Evolutionary conservation across 768 basidiomycete species (phyloP).

Genomic region (Amanita muscaria): DNA sequence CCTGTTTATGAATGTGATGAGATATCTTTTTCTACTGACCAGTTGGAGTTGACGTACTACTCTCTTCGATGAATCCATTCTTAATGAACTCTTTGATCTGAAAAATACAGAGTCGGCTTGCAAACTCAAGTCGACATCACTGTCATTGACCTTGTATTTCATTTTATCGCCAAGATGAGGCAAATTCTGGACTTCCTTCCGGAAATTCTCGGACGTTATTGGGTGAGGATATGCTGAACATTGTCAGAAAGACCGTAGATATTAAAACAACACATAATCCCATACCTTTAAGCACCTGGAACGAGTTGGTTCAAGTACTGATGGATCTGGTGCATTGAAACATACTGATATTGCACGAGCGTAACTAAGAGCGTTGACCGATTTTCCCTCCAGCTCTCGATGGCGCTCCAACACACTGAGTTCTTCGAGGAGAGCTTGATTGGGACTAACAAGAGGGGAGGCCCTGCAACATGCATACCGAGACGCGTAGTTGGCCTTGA

Average conservation of each 20-base stretch:
- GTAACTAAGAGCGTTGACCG: constrained; percentile 63
- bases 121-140: background rate
- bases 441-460: constrained; percentile 60
- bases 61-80: constrained; percentile 49
- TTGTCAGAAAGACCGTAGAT: background rate
- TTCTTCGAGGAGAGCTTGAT: constrained; percentile 53
- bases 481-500: constrained; percentile 26
- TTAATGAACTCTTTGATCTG: constrained; percentile 59
- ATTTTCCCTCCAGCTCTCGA: constrained; percentile 59
- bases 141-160: constrained; percentile 32
- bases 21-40: too few species aligned
- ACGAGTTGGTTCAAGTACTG: background rate
- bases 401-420: constrained; percentile 48
- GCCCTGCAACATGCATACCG: constrained; percentile 53
- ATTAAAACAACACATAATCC: background rate
- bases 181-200: constrained; percentile 31
- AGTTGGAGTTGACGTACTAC: constrained; percentile 37
- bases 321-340: background rate
- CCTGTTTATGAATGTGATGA: constrained; percentile 35
- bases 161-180: constrained; percentile 46
- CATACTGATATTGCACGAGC: constrained; percentile 63
- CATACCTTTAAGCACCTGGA: constrained; percentile 24
- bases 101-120: background rate
- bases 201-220: constrained; percentile 30
- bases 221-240: constrained; percentile 38